phyloP scores from a whole-genome alignment of 176 grass and related monocot genomes.

The Coix lacrymajobi region DNA sequence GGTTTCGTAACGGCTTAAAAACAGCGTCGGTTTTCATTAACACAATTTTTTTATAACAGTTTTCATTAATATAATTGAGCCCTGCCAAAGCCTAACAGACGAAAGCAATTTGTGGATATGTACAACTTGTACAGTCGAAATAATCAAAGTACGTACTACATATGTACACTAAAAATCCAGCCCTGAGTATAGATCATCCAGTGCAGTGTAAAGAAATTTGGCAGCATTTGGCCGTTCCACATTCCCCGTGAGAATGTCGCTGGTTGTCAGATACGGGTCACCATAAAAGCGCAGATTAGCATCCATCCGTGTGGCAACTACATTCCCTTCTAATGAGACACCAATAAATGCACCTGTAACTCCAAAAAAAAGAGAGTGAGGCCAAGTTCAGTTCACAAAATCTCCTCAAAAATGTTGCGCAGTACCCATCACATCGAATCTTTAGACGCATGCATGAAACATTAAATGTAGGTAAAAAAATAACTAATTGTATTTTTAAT shows the following conservation, averaged over 20 bases:
- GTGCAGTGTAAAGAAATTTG: conserved; percentile 53
- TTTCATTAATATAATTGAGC: no score
- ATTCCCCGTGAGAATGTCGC: conserved; percentile 67
- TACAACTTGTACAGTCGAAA: background rate
- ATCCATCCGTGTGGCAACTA: conserved; percentile 62
- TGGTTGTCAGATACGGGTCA: conserved; percentile 74
- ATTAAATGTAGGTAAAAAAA: no score
- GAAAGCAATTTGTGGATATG: background rate
- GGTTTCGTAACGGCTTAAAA: no score
- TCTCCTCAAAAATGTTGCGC: no score
- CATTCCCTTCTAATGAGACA: conserved; percentile 75
- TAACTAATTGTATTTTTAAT: no score
- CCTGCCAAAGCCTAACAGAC: background rate
- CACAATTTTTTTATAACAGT: no score
- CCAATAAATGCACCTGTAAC: conserved; percentile 74
- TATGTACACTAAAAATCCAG: conserved; percentile 37
- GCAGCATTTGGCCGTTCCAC: conserved; percentile 66
- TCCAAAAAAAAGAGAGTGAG: background rate
- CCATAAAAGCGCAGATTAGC: conserved; percentile 70
- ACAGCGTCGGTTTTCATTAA: no score
- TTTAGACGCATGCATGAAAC: no score
- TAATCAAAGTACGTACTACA: conserved; percentile 8
- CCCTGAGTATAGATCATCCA: conserved; percentile 50
- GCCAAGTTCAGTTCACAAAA: no score
- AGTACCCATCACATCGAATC: no score